phyloP scores from a whole-genome alignment of 2,329 filamentous ascomycete genomes.

The Colletotrichum karsti region DNA sequence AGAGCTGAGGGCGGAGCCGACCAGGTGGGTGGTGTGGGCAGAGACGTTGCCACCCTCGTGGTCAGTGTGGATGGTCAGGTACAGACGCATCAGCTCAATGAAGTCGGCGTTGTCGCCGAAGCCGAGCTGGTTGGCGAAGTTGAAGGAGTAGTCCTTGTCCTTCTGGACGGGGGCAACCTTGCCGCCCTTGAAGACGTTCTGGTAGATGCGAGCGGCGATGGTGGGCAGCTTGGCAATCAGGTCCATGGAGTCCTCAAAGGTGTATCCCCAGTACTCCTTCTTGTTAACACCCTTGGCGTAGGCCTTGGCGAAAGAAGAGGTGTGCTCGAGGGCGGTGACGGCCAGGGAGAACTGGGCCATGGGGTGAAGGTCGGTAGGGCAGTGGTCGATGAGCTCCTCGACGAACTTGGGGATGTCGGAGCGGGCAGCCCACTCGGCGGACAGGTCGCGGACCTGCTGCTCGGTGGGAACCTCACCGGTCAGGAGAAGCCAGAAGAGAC shows the following conservation, averaged over 20 bases:
- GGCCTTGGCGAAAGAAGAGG: slow-evolving; percentile 96
- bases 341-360: slow-evolving; percentile 99
- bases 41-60: slow-evolving; percentile 99
- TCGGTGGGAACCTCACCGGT: slow-evolving; percentile 97
- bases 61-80: slow-evolving; percentile 99
- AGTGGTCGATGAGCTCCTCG: slow-evolving; percentile 99
- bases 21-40: slow-evolving; percentile 98
- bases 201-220: slow-evolving; percentile 98
- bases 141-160: slow-evolving; percentile 99
- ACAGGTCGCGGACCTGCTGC: slow-evolving; percentile 98
- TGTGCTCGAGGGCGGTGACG: slow-evolving; percentile 97
- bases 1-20: slow-evolving; percentile 95
- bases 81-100: slow-evolving; percentile 96
- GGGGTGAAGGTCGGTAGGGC: slow-evolving; percentile 97
- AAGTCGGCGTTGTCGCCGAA: slow-evolving; percentile 97
- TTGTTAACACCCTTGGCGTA: slow-evolving; percentile 99
- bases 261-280: slow-evolving; percentile 99
- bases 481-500: slow-evolving; percentile 99
- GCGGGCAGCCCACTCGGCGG: slow-evolving; percentile 98
- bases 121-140: slow-evolving; percentile 99
- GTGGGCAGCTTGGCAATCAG: slow-evolving; percentile 99
- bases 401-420: slow-evolving; percentile 97
- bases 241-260: slow-evolving; percentile 99
- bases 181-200: slow-evolving; percentile 99
- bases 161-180: slow-evolving; percentile 96